Percentiles rank a stretch among this genome's conserved stretches.
These are phyloP conservation scores for Pestalotiopsis fici DNA, from an alignment of 2,329 filamentous ascomycete species.

Conservation along the genomic window DNA sequence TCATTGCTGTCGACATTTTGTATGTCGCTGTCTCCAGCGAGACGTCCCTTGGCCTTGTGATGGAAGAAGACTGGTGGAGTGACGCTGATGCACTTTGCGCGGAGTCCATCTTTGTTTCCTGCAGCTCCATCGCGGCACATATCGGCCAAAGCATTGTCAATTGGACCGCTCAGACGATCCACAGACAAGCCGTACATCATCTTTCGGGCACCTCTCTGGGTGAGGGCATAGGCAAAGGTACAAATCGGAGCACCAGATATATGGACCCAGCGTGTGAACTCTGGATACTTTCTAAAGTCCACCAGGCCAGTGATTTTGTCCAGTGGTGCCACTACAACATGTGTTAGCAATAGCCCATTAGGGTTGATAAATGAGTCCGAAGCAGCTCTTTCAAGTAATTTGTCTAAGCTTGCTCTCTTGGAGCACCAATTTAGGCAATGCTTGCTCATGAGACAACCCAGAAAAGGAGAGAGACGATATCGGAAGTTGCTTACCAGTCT, in stretches of 20 bases:
- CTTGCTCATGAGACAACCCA: too few relatives aligned
- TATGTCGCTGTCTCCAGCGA: constrained; percentile 33
- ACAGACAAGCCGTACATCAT: constrained; percentile 27
- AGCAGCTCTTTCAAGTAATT: too few relatives aligned
- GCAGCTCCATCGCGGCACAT: neutral
- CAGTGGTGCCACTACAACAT: constrained; percentile 24
- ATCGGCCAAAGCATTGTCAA: constrained; percentile 31
- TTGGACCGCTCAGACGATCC: constrained; percentile 25
- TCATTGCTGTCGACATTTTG: constrained; percentile 19
- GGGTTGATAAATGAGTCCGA: too few relatives aligned
- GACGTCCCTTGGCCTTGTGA: constrained; percentile 27
- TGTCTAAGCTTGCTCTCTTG: too few relatives aligned
- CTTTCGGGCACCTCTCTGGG: constrained; percentile 24
- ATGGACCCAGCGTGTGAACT: constrained; percentile 25
- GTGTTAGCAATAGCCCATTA: too few relatives aligned
- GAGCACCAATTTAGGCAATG: too few relatives aligned
- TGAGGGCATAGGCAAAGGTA: constrained; percentile 32
- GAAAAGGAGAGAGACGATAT: too few relatives aligned
- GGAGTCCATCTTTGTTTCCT: constrained; percentile 15
- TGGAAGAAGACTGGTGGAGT: constrained; percentile 35
- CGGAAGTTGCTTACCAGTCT: too few relatives aligned
- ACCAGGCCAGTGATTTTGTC: constrained; percentile 26
- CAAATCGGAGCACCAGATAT: constrained; percentile 24
- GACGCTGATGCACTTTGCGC: constrained; percentile 30
- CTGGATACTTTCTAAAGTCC: constrained; percentile 21